These are phyloP conservation scores for Phoma sp. DNA, from an alignment of 2,329 filamentous ascomycete species.

Conservation along the genomic window DNA sequence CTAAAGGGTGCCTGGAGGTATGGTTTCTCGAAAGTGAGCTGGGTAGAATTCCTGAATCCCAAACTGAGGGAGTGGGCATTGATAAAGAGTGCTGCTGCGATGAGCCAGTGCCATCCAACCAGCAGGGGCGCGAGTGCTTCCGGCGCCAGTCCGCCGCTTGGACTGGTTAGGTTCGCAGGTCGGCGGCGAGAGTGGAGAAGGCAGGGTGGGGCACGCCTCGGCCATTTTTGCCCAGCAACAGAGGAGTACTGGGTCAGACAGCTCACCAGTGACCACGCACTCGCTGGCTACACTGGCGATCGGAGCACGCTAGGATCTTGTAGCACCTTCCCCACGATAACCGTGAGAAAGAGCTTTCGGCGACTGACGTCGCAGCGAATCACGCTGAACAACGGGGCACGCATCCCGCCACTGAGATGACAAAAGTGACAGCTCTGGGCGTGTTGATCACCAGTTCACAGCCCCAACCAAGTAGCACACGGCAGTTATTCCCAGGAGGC, in stretches of 20 bases:
- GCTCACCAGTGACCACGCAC: slow-evolving; percentile 8
- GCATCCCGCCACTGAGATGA: slow-evolving; percentile 9
- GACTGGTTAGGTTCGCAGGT: slow-evolving; percentile 14
- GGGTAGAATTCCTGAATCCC: background rate
- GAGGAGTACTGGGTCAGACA: slow-evolving; percentile 13
- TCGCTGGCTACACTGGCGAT: slow-evolving; percentile 19
- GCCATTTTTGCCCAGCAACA: slow-evolving; percentile 8
- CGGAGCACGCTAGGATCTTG: slow-evolving; percentile 29
- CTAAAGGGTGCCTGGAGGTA: slow-evolving; percentile 1
- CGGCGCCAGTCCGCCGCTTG: slow-evolving; percentile 12
- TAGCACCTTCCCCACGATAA: slow-evolving; percentile 29
- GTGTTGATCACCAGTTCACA: background rate
- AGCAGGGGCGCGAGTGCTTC: slow-evolving; percentile 9
- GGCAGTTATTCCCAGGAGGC: background rate
- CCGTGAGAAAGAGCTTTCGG: slow-evolving; percentile 20
- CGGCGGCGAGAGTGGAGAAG: slow-evolving; percentile 11
- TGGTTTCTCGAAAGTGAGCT: background rate
- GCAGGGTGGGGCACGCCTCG: slow-evolving; percentile 14
- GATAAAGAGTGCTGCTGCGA: slow-evolving; percentile 11
- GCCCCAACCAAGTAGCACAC: background rate
- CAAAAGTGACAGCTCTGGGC: slow-evolving; percentile 10
- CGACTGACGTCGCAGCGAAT: slow-evolving; percentile 12
- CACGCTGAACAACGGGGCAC: background rate
- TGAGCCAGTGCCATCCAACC: slow-evolving; percentile 3
- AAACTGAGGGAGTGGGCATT: slow-evolving; percentile 3